Evolutionary conservation across 306 rosid species (phyloP).

Genomic region (Pyrus pyrifolia): DNA sequence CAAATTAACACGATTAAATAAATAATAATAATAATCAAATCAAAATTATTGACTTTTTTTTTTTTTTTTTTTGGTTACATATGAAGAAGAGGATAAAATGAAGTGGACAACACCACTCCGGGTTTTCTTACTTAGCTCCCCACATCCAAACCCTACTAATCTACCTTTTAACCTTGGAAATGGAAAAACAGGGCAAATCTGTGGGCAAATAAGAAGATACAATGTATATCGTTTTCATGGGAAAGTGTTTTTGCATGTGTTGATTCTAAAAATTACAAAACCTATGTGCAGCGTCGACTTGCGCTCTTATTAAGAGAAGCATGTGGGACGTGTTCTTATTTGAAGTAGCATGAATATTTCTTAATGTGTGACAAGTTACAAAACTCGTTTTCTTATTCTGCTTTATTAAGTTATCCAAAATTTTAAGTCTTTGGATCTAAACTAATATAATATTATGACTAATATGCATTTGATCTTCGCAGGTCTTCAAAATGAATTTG

Average conservation of each 20-base stretch:
- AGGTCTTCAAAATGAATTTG: background rate
- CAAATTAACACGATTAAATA: background rate
- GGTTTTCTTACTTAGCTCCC: conserved; percentile 35
- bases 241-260: background rate
- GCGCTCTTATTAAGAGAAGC: no score
- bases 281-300: no score
- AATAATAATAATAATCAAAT: background rate
- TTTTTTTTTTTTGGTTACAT: background rate
- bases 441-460: no score
- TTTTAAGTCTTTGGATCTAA: no score
- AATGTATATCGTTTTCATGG: conserved; percentile 11
- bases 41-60: background rate
- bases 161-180: background rate
- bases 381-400: no score
- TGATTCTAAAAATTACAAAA: background rate
- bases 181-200: background rate
- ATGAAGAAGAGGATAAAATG: background rate
- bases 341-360: background rate
- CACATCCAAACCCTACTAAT: background rate
- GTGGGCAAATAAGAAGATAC: background rate
- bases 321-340: no score
- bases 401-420: no score
- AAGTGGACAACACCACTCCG: conserved; percentile 69
- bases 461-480: no score
- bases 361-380: background rate